Evolutionary conservation across 177 flowering plant genomes (phyloP).

Genomic region (Vitis hybrid): DNA sequence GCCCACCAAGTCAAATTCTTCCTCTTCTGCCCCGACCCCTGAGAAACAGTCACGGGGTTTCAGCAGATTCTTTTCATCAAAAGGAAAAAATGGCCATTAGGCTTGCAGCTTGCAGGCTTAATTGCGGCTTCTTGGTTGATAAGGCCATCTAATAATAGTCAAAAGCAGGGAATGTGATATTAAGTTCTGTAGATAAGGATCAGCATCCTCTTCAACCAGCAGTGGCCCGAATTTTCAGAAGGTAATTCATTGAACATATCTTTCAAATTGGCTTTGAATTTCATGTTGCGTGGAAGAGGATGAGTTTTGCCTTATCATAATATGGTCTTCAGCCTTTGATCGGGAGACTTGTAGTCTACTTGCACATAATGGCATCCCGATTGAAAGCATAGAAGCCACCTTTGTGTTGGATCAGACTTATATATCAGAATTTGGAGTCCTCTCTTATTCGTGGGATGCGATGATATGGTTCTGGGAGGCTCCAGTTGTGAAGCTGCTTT

Average conservation of each 20-base stretch:
- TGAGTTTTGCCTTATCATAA: not conserved
- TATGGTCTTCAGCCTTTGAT: not conserved
- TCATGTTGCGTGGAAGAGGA: not conserved
- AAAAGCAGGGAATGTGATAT: conserved; percentile 4
- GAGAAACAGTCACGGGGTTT: conserved; percentile 74
- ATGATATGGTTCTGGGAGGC: not conserved
- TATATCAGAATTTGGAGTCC: not conserved
- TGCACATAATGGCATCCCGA: not conserved
- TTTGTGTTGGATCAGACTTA: not conserved
- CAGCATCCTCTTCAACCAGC: not conserved
- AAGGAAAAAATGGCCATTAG: conserved; percentile 47
- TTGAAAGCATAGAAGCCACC: not conserved
- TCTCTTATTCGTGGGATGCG: not conserved
- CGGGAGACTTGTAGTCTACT: too few relatives aligned
- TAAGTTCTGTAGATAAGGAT: not conserved
- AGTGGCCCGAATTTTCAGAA: too few relatives aligned
- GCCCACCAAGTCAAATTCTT: conserved; percentile 64
- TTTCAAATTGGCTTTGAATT: not conserved
- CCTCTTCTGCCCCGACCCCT: conserved; percentile 52
- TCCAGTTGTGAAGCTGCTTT: conserved; percentile 10
- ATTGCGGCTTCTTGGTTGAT: not conserved
- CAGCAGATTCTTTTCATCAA: conserved; percentile 83
- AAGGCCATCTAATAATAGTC: not conserved
- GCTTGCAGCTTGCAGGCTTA: conserved; percentile 15
- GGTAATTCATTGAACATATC: not conserved